Evolutionary conservation across 345 rosid genomes (phyloP).

Genomic region (Stellera chamaejasme): DNA sequence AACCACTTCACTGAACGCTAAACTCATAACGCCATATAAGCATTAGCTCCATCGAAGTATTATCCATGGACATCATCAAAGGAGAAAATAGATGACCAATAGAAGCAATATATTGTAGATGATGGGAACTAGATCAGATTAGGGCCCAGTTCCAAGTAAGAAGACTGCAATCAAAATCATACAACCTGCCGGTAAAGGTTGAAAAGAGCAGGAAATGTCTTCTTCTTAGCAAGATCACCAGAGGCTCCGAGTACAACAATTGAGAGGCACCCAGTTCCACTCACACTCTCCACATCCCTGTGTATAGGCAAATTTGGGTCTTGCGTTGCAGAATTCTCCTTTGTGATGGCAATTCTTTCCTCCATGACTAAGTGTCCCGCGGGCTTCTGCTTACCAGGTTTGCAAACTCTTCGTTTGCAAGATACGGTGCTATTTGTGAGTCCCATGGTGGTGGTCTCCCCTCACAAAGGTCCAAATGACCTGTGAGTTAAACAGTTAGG

Average conservation of each 20-base stretch:
- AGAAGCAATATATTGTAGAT: not conserved
- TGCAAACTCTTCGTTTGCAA: not conserved
- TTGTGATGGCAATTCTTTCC: slow-evolving; percentile 49
- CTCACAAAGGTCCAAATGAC: not conserved
- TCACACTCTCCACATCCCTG: slow-evolving; percentile 29
- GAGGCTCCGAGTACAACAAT: slow-evolving; percentile 89
- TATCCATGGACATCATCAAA: too few species aligned
- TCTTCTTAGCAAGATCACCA: slow-evolving; percentile 98
- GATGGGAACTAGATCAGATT: not conserved
- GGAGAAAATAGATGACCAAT: too few species aligned
- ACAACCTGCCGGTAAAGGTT: slow-evolving; percentile 80
- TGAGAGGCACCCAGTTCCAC: slow-evolving; percentile 82
- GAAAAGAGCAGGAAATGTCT: slow-evolving; percentile 94
- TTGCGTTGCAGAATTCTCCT: slow-evolving; percentile 25
- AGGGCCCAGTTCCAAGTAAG: not conserved
- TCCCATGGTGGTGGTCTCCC: too few species aligned
- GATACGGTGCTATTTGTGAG: not conserved
- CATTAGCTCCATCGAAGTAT: too few species aligned
- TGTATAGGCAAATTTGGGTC: too few species aligned
- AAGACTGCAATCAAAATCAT: not conserved
- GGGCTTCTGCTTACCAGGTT: too few species aligned
- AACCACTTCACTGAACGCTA: too few species aligned
- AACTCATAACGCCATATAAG: too few species aligned
- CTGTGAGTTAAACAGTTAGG: not conserved
- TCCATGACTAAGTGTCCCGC: slow-evolving; percentile 49